Evolutionary conservation across 2,329 filamentous ascomycete species (phyloP).

Genomic region (Pyrenochaeta sp.): DNA sequence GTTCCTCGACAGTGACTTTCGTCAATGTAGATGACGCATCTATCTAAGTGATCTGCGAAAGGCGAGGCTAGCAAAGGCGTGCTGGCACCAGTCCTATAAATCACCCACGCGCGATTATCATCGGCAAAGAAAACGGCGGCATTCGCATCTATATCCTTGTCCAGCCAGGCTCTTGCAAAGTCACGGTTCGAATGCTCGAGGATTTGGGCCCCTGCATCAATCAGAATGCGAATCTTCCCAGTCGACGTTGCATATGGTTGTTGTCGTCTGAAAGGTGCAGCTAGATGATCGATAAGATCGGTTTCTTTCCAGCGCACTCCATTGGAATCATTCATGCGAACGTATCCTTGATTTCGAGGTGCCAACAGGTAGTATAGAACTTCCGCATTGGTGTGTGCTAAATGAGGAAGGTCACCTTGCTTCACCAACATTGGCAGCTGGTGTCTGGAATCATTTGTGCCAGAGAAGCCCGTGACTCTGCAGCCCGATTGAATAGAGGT

Average conservation of each 20-base stretch:
- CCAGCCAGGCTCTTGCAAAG: slow-evolving; percentile 61
- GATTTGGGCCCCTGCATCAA: slow-evolving; percentile 71
- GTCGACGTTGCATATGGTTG: slow-evolving; percentile 30
- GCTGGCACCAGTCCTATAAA: slow-evolving; percentile 48
- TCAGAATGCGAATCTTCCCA: slow-evolving; percentile 60
- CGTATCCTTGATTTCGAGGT: slow-evolving; percentile 59
- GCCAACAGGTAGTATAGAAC: slow-evolving; percentile 67
- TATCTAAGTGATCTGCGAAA: slow-evolving; percentile 60
- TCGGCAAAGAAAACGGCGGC: slow-evolving; percentile 64
- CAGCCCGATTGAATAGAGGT: slow-evolving; percentile 19
- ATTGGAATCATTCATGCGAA: slow-evolving; percentile 40
- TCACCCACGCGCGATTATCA: slow-evolving; percentile 56
- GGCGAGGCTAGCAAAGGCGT: slow-evolving; percentile 62
- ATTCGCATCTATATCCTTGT: slow-evolving; percentile 51
- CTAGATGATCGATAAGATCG: slow-evolving; percentile 48
- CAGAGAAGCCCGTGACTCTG: slow-evolving; percentile 72
- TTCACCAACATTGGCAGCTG: slow-evolving; percentile 68
- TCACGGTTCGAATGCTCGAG: slow-evolving; percentile 65
- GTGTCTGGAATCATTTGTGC: slow-evolving; percentile 70
- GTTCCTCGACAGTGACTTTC: slow-evolving; percentile 68
- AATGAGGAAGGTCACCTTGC: slow-evolving; percentile 65
- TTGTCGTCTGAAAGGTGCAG: slow-evolving; percentile 5
- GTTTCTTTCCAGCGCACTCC: slow-evolving; percentile 54
- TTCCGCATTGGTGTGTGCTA: slow-evolving; percentile 69
- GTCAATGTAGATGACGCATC: slow-evolving; percentile 66